A percentile compares a stretch with the other conserved stretches of the same genome.
These are phyloP conservation scores for Geum urbanum DNA, from an alignment of 306 rosid genomes.

Conservation along the genomic window DNA sequence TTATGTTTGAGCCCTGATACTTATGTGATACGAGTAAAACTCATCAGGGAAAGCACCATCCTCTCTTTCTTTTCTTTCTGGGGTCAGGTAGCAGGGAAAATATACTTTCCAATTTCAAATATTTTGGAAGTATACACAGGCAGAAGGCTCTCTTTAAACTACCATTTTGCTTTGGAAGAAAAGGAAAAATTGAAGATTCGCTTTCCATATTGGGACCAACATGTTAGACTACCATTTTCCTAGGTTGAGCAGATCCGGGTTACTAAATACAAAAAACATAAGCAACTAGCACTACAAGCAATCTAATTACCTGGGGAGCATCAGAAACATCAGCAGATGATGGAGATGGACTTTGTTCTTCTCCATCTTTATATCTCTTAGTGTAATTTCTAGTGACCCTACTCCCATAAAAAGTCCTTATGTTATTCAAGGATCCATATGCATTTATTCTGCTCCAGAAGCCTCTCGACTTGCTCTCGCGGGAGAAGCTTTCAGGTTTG, in stretches of 20 bases:
- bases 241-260: not conserved
- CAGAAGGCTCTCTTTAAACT: not conserved
- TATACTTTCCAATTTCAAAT: not conserved
- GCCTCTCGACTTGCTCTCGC: conserved; percentile 22
- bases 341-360: conserved; percentile 33
- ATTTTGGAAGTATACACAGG: not conserved
- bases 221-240: not conserved
- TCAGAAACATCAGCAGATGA: conserved; percentile 12
- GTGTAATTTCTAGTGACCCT: conserved; percentile 29
- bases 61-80: not conserved
- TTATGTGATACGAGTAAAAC: not conserved
- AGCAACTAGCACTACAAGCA: conserved; percentile 1
- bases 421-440: conserved; percentile 16
- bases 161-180: too few relatives aligned
- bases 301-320: conserved; percentile 23
- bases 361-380: conserved; percentile 42
- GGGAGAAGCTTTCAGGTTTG: conserved; percentile 24
- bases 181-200: too few relatives aligned
- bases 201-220: not conserved
- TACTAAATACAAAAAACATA: not conserved
- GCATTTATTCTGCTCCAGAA: conserved; percentile 18
- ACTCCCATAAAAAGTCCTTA: conserved; percentile 26
- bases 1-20: not conserved
- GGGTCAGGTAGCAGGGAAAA: not conserved
- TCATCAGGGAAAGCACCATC: not conserved